Percentiles rank a stretch among this genome's conserved stretches.
phyloP scores from a whole-genome alignment of 345 rosid genomes.

The Reutealis trisperma region DNA sequence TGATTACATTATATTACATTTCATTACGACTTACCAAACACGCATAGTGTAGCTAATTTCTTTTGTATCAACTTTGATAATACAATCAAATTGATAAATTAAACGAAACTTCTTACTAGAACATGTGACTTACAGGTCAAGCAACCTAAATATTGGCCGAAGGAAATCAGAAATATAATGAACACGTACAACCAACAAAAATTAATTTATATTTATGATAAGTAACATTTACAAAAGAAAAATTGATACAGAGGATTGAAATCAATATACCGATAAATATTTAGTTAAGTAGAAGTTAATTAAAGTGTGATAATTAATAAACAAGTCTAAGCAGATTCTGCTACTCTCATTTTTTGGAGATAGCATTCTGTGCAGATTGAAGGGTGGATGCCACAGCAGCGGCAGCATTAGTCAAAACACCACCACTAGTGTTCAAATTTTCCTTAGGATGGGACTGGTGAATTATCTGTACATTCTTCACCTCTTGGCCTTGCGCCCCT shows the following conservation, averaged over 20 bases:
- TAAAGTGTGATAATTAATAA: not conserved
- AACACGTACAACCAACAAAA: not conserved
- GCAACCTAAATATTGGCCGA: too few species aligned
- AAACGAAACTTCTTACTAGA: too few species aligned
- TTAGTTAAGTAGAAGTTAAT: not conserved
- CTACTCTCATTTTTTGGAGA: not conserved
- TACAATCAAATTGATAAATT: too few species aligned
- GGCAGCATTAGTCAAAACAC: constrained; percentile 60
- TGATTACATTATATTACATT: too few species aligned
- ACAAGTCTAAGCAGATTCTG: not conserved
- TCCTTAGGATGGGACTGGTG: constrained; percentile 38
- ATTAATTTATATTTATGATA: not conserved
- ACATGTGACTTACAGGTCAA: too few species aligned
- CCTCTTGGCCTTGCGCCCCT: constrained; percentile 52
- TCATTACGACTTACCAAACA: too few species aligned
- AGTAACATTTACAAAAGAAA: not conserved
- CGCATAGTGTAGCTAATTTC: too few species aligned
- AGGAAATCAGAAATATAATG: not conserved
- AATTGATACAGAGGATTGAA: not conserved
- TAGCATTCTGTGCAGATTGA: constrained; percentile 56
- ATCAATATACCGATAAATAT: not conserved
- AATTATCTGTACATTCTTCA: constrained; percentile 47
- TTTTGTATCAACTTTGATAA: too few species aligned
- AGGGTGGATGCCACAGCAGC: constrained; percentile 54
- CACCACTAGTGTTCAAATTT: constrained; percentile 51